phyloP scores from a whole-genome alignment of 148 eudicot genomes.

The Vaccinium vitisidaea region DNA sequence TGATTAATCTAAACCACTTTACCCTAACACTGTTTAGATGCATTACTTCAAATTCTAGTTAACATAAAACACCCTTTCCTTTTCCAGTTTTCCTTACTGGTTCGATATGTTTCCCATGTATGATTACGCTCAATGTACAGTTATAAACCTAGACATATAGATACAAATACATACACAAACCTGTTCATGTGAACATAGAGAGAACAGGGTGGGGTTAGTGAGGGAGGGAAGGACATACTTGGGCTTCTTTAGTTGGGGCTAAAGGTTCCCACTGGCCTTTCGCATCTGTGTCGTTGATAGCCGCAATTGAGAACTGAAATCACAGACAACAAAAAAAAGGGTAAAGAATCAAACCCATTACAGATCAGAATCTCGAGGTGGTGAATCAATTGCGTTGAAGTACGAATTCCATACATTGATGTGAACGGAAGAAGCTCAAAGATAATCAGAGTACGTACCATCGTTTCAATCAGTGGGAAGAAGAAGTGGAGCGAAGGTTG shows the following conservation, averaged over 20 bases:
- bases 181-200: not conserved
- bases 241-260: constrained; percentile 99
- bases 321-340: not conserved
- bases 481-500: too few relatives aligned
- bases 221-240: constrained; percentile 33
- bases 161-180: not conserved
- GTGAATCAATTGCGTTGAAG: not conserved
- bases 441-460: constrained; percentile 7
- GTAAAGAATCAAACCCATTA: not conserved
- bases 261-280: constrained; percentile 78
- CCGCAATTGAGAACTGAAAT: constrained; percentile 82
- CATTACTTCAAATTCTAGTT: not conserved
- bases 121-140: not conserved
- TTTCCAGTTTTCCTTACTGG: not conserved
- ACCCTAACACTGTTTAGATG: not conserved
- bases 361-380: not conserved
- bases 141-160: not conserved
- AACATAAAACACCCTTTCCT: not conserved
- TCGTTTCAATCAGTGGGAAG: not conserved
- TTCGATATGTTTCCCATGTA: not conserved
- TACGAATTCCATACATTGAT: not conserved
- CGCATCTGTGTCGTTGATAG: constrained; percentile 83
- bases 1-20: not conserved
- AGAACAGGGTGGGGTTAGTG: not conserved
- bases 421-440: not conserved